Evolutionary conservation across 2,329 filamentous ascomycete species (phyloP), one percentile per base, ranked within the genome.

Genomic region (Ceratocystis variospora): DNA sequence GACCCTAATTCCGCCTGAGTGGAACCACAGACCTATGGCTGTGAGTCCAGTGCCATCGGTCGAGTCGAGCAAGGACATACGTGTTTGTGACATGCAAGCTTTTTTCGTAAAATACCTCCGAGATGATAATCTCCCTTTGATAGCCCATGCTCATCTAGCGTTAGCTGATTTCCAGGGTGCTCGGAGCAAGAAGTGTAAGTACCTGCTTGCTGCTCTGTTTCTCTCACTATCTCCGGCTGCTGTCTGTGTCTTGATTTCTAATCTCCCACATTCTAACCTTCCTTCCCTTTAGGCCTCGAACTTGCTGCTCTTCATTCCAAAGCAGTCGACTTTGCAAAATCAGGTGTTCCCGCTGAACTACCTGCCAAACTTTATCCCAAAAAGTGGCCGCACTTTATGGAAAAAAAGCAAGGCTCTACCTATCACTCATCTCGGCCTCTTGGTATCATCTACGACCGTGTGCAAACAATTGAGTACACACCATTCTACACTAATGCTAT

Each of bases 101-200:
- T 97, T 97, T 76, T 97, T 96, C 71, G 88, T 96, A 37, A 83
- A 83, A 2, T 96, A 96, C 71, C 92, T 97, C 83, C 94, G 95
- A 76, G 92, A 95, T 70, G 89, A 97, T 72, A 83, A 83, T 12
- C 81, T 99, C 1, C 85, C 86, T 0, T 79, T 81, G 2, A 96
- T 99, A 72, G 94, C 94, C 0, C 82, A 84, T 70, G 83, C 90
- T 0, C 94, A 99, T 75, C 77, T 96, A 19, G 92, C 86, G 1
- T 84, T 83, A 71, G 87, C 90, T 0, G 94, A 99, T 3, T 71
- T 75, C 0, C 72, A 79, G 0, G 89, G 91, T 0, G 85, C 93
- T 0, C 86, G 85, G 70, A 80, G 86, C 69, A 70, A 77, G 0
- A 85, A 81, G 67, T 97, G 92, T 82, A 75, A 78, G 81, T 75